A percentile compares a stretch with the other conserved stretches of the same genome.
These are phyloP conservation scores for Salicornia ramosissima DNA, from an alignment of 148 eudicot species.

Conservation along the genomic window DNA sequence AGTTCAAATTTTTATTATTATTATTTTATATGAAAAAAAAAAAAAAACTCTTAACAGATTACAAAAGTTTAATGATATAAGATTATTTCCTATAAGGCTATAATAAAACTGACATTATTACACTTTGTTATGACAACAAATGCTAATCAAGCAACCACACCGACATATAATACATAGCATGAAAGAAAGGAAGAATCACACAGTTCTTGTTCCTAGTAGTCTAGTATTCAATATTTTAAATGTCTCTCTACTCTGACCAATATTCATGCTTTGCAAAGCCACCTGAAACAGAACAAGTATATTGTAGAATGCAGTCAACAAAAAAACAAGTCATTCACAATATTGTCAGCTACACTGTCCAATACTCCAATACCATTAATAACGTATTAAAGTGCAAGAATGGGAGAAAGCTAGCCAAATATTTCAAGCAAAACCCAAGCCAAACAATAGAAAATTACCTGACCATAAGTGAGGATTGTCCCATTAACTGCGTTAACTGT, in stretches of 20 bases:
- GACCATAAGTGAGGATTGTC: constrained; percentile 80
- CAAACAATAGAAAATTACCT: constrained; percentile 40
- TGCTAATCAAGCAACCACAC: neutral
- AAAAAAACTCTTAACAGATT: no score
- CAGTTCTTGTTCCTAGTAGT: neutral
- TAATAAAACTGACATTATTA: no score
- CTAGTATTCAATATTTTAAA: no score
- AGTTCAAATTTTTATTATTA: no score
- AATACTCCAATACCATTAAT: no score
- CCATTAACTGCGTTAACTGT: constrained; percentile 68
- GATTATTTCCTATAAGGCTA: neutral
- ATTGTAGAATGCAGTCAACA: no score
- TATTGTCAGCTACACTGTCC: no score
- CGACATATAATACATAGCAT: no score
- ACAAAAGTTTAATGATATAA: neutral
- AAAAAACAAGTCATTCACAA: no score
- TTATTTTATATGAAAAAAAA: no score
- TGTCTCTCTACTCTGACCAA: neutral
- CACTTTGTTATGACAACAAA: neutral
- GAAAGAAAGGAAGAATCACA: neutral
- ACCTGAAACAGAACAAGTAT: neutral
- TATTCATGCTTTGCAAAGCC: constrained; percentile 5
- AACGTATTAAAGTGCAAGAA: no score
- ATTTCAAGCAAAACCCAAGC: neutral
- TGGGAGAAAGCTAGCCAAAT: no score